These are phyloP conservation scores for Cystofilobasidium macerans DNA, from an alignment of 768 basidiomycete genomes.

Conservation along the genomic window DNA sequence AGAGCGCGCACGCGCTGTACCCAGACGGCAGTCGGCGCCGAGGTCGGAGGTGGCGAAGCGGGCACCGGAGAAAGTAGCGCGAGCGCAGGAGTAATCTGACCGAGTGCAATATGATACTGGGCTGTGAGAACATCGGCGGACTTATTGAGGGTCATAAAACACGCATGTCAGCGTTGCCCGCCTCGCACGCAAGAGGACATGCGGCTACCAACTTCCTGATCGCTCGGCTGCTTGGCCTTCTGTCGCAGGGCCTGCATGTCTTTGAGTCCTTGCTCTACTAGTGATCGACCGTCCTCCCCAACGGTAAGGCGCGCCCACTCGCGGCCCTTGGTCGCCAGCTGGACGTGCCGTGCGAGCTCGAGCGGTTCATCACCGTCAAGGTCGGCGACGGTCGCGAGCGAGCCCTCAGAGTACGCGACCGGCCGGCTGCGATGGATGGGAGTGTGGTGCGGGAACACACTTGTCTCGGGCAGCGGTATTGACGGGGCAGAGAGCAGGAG, in stretches of 20 bases:
- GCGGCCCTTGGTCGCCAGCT: slow-evolving; percentile 44
- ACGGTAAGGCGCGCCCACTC: slow-evolving; percentile 43
- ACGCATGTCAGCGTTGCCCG: background rate
- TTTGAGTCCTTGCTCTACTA: slow-evolving; percentile 10
- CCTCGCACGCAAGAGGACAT: background rate
- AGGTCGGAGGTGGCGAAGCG: slow-evolving; percentile 38
- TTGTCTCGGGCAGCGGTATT: background rate
- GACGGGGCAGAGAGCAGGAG: slow-evolving; percentile 6
- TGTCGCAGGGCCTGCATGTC: slow-evolving; percentile 13
- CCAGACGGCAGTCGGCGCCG: slow-evolving; percentile 1
- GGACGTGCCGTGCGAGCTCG: slow-evolving; percentile 32
- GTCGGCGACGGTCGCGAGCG: slow-evolving; percentile 35
- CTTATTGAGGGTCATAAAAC: slow-evolving; percentile 1
- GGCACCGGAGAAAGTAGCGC: slow-evolving; percentile 54
- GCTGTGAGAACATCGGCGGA: slow-evolving; percentile 3
- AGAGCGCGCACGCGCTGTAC: slow-evolving; percentile 7
- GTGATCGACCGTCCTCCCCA: slow-evolving; percentile 2
- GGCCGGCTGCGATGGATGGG: slow-evolving; percentile 58
- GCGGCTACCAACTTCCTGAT: slow-evolving; percentile 26
- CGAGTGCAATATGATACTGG: slow-evolving; percentile 17
- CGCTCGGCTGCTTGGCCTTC: slow-evolving; percentile 20
- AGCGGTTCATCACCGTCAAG: slow-evolving; percentile 47
- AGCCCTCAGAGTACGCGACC: slow-evolving; percentile 50
- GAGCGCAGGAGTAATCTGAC: slow-evolving; percentile 2
- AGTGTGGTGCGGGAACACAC: slow-evolving; percentile 30